Evolutionary conservation across 2,329 filamentous ascomycete genomes (phyloP), one percentile per base, ranked within the genome.

Genomic region (Ophiocordyceps camponoti-leonardi): DNA sequence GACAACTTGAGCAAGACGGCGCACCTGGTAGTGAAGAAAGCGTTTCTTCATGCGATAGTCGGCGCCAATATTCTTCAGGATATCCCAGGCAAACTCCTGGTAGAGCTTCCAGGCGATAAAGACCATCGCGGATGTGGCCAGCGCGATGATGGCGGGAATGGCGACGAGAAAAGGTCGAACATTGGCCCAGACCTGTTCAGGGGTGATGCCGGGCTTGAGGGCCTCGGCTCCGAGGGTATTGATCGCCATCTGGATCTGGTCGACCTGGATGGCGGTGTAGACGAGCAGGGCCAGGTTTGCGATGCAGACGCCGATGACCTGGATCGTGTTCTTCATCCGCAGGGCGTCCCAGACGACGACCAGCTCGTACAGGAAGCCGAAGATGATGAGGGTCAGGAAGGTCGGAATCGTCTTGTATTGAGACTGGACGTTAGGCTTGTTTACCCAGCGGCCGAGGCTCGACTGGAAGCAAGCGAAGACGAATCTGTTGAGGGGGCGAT

Each of bases 31-130:
- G 50, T 90, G 85, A 49, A 98, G 74, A 67, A 94, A 98, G 51
- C 92, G 81, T 66, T 88, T 82, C 74, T 95, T 96, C 82, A 98
- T 86, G 56, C 87, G 80, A 59, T 95, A 77, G 68, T 98, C 92
- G 44, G 92, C 92, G 58, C 88, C 94, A 60, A 98, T 98, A 63
- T 94, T 88, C 71, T 98, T 98, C 66, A 98, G 87, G 58, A 98
- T 98, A 47, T 92, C 92, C 92, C 92, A 98, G 12, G 92, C 90
- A 64, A 98, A 98, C 62, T 95, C 90, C 58, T 94, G 87, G 61
- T 98, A 96, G 30, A 98, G 73, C 67, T 94, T 95, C 84, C 87
- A 96, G 2, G 90, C 80, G 44, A 88, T 69, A 50, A 86, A 82
- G 14, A 71, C 72, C 71, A 96, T 80, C 45, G 78, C 57, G 6